Evolutionary conservation across 2,329 filamentous ascomycete genomes (phyloP), one percentile per base, ranked within the genome.

Genomic region (Didymella pomorum): DNA sequence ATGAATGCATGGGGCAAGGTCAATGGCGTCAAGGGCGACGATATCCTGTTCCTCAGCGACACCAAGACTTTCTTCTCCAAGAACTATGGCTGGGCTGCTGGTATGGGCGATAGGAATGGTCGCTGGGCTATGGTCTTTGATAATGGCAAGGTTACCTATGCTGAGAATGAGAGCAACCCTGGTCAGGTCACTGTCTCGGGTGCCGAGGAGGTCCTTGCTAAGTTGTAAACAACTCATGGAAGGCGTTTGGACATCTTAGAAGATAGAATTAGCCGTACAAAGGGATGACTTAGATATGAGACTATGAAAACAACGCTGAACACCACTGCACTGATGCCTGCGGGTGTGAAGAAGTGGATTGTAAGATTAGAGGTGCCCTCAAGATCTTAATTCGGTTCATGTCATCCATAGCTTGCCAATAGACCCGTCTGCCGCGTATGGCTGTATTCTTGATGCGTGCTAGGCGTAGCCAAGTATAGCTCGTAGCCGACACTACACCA

Each of bases 1-100:
- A 94, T 94, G 91, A 89, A 87, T 70, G 92, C 90, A 53, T 95
- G 91, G 91, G 89, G 87, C 80, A 96, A 96, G 86, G 92, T 92
- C 73, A 94, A 96, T 80, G 84, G 84, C 52, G 83, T 94, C 73
- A 88, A 86, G 73, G 87, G 88, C 64, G 89, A 94, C 68, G 84
- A 86, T 71, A 86, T 90, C 70, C 83, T 95, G 69, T 95, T 96
- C 83, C 85, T 92, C 73, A 88, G 87, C 70, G 92, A 96, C 78
- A 80, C 82, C 61, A 86, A 87, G 67, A 84, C 86, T 66, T 86
- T 86, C 72, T 96, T 96, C 84, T 89, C 87, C 78, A 88, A 89
- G 83, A 84, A 83, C 74, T 85, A 93, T 68, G 92, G 89, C 76
- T 96, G 92, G 92, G 85, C 84, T 64, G 81, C 86, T 45, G 83